Evolutionary conservation across 1,284 basidiomycete species (phyloP).

Genomic region (Coniferiporia sulphurascens): DNA sequence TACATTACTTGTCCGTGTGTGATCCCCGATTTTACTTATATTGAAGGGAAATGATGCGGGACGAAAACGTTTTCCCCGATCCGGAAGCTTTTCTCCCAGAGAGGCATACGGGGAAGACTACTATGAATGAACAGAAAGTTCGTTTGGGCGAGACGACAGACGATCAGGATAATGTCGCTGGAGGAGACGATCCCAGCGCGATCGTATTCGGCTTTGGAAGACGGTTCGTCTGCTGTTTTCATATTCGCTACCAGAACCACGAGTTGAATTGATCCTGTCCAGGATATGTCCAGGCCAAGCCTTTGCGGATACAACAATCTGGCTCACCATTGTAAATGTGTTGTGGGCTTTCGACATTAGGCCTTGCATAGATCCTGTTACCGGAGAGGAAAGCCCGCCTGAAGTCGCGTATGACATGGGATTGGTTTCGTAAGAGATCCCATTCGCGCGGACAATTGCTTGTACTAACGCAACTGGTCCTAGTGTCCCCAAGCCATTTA

Average conservation of each 20-base stretch:
- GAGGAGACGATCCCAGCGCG: background rate
- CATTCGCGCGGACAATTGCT: background rate
- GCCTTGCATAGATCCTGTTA: slow-evolving; percentile 4
- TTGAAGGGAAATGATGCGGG: slow-evolving; percentile 9
- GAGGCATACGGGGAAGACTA: background rate
- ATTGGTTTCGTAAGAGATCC: background rate
- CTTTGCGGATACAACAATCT: slow-evolving; percentile 13
- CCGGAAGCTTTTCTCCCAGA: slow-evolving; percentile 10
- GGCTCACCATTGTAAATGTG: slow-evolving; percentile 15
- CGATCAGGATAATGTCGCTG: background rate
- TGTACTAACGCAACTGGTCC: no score
- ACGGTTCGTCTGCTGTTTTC: background rate
- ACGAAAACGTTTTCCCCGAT: slow-evolving; percentile 10
- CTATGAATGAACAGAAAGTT: background rate
- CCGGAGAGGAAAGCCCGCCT: background rate
- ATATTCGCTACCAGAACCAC: no score
- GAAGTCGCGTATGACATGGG: background rate
- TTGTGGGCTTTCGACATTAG: slow-evolving; percentile 10
- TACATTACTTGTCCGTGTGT: background rate
- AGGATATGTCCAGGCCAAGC: slow-evolving; percentile 14
- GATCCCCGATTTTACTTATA: background rate
- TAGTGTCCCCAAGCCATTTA: background rate
- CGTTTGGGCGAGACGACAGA: background rate
- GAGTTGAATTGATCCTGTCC: background rate
- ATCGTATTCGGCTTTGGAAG: slow-evolving; percentile 4